A percentile compares a stretch with the other conserved stretches of the same genome.
These are phyloP conservation scores for Starmerella floricola DNA, from an alignment of 805 yeast genomes.

Conservation along the genomic window DNA sequence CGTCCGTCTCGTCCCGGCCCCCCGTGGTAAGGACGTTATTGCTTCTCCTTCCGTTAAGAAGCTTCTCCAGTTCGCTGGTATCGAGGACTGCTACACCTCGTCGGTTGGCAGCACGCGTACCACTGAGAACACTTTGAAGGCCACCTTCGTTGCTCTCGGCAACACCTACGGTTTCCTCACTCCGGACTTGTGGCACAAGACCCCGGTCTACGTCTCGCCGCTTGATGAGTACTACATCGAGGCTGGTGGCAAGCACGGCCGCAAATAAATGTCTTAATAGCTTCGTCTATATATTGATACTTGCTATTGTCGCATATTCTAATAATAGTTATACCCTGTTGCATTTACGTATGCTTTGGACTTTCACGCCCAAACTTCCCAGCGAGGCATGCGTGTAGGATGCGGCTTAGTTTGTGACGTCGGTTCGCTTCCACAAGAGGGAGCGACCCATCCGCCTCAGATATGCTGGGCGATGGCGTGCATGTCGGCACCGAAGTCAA, in stretches of 20 bases:
- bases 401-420: too few species aligned
- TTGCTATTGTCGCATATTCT: too few species aligned
- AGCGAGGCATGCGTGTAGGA: too few species aligned
- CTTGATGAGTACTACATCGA: constrained; percentile 63
- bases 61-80: constrained; percentile 98
- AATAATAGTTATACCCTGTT: too few species aligned
- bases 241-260: constrained; percentile 27
- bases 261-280: constrained; percentile 25
- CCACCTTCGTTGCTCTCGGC: constrained; percentile 98
- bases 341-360: too few species aligned
- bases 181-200: constrained; percentile 94
- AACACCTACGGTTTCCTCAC: constrained; percentile 99
- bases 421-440: too few species aligned
- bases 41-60: constrained; percentile 99
- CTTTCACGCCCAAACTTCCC: too few species aligned
- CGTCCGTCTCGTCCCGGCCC: constrained; percentile 98
- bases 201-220: constrained; percentile 79
- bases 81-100: constrained; percentile 98
- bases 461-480: too few species aligned
- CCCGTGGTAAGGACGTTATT: constrained; percentile 99
- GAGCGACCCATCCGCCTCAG: too few species aligned
- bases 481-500: too few species aligned
- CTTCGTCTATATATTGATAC: too few species aligned
- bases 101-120: constrained; percentile 99
- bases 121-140: constrained; percentile 98